Conservation (phyloP, 192 early-diverging fungal genomes). For the Polychytrium aggregatum region DNA sequence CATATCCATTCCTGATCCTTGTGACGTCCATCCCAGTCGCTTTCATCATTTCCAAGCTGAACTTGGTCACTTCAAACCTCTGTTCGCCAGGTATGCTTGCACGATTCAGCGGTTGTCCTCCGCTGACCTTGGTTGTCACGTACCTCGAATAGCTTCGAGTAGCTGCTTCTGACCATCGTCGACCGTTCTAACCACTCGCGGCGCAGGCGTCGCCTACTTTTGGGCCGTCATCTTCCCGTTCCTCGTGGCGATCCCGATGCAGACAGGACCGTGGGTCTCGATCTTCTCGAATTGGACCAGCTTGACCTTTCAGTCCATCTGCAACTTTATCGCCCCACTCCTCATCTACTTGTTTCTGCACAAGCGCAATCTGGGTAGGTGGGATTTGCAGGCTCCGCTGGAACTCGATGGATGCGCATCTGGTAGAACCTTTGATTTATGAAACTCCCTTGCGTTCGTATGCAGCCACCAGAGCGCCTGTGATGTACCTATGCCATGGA, state of each 20-base stretch:
- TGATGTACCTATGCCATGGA: too few relatives aligned
- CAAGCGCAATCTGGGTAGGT: slow-evolving; percentile 21
- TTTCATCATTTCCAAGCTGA: slow-evolving; percentile 54
- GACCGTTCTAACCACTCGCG: too few relatives aligned
- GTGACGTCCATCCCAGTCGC: slow-evolving; percentile 61
- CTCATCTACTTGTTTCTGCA: slow-evolving; percentile 51
- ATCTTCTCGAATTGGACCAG: slow-evolving; percentile 50
- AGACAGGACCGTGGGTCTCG: slow-evolving; percentile 48
- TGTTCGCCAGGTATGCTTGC: too few relatives aligned
- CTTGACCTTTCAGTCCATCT: slow-evolving; percentile 51
- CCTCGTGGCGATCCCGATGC: slow-evolving; percentile 51
- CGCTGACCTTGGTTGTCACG: too few relatives aligned
- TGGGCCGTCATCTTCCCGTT: slow-evolving; percentile 49
- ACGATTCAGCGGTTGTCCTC: too few relatives aligned
- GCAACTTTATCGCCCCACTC: slow-evolving; percentile 59
- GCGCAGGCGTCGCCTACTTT: slow-evolving; percentile 38
- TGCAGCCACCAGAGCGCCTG: too few relatives aligned
- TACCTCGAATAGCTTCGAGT: too few relatives aligned
- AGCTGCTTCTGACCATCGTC: too few relatives aligned
- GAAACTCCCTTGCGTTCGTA: background rate
- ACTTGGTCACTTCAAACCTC: slow-evolving; percentile 39
- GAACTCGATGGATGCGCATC: background rate
- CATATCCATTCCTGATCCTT: slow-evolving; percentile 29
- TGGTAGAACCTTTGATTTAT: background rate
- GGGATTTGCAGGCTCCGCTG: background rate